Evolutionary conservation across 371 early-diverging fungal genomes (phyloP).

Genomic region (Mortierella sp.): DNA sequence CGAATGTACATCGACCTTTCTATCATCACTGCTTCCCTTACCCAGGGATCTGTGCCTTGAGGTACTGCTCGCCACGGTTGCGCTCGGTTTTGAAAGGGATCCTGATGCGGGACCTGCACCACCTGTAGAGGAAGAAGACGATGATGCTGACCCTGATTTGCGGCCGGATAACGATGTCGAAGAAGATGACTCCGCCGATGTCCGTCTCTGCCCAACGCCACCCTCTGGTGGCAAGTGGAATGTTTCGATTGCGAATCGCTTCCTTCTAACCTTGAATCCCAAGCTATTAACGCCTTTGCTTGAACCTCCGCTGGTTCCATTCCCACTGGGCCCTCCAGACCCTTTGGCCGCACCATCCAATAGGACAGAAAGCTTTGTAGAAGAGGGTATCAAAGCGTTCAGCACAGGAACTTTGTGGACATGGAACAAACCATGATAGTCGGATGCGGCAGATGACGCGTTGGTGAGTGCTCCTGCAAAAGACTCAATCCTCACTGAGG

Average conservation of each 20-base stretch:
- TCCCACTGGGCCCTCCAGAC: constrained; percentile 37
- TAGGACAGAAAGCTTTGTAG: constrained; percentile 76
- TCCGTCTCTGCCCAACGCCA: constrained; percentile 78
- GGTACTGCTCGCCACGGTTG: constrained; percentile 1
- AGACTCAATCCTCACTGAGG: constrained; percentile 90
- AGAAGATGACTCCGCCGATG: constrained; percentile 53
- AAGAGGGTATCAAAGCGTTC: constrained; percentile 83
- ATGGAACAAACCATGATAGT: constrained; percentile 92
- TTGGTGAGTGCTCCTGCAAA: constrained; percentile 81
- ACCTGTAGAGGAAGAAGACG: constrained; percentile 12
- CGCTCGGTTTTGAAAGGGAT: constrained; percentile 4
- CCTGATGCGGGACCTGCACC: constrained; percentile 9
- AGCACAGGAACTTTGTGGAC: constrained; percentile 85
- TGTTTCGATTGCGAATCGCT: constrained; percentile 91
- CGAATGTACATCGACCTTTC: constrained; percentile 43
- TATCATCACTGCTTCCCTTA: neutral
- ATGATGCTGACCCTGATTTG: constrained; percentile 22
- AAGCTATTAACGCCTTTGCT: constrained; percentile 75
- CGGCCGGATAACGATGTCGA: constrained; percentile 33
- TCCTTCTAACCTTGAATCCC: constrained; percentile 88
- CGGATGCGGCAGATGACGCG: constrained; percentile 67
- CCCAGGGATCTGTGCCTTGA: constrained; percentile 14
- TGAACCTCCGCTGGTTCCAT: constrained; percentile 23
- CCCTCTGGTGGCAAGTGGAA: constrained; percentile 95
- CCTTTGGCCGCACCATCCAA: constrained; percentile 61